These are phyloP conservation scores for Plantago major DNA, from an alignment of 257 asterid species.

Conservation along the genomic window DNA sequence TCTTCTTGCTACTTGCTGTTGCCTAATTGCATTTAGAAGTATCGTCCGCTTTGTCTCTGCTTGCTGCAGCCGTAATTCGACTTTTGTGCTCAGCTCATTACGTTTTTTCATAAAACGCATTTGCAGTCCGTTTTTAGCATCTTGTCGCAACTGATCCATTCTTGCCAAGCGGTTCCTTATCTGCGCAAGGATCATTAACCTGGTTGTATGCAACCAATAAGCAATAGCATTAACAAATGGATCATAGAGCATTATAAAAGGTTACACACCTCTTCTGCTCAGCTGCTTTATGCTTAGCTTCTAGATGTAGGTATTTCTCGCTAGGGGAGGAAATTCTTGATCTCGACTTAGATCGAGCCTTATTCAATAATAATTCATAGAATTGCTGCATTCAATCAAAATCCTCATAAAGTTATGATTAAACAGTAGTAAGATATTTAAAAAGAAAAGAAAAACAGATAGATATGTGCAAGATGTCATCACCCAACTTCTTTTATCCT, in stretches of 20 bases:
- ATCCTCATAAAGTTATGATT: neutral
- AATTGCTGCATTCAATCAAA: conserved; percentile 25
- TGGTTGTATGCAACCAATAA: conserved; percentile 16
- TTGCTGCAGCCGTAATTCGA: conserved; percentile 20
- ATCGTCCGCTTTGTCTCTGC: conserved; percentile 27
- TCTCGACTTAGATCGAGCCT: conserved; percentile 23
- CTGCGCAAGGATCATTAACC: conserved; percentile 30
- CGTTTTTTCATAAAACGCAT: conserved; percentile 25
- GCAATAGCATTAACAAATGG: neutral
- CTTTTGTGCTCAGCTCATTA: conserved; percentile 24
- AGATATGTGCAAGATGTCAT: neutral
- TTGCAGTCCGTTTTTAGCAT: conserved; percentile 26
- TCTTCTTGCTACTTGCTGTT: conserved; percentile 24
- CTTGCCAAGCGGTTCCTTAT: conserved; percentile 29
- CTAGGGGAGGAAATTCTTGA: conserved; percentile 10
- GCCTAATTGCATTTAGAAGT: conserved; percentile 25
- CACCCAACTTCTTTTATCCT: neutral
- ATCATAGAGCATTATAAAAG: neutral
- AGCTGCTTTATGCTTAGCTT: conserved; percentile 34
- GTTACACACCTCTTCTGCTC: conserved; percentile 31
- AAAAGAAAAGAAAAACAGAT: neutral
- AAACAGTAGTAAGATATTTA: neutral
- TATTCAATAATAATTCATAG: conserved; percentile 27
- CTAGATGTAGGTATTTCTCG: conserved; percentile 22
- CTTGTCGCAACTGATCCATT: conserved; percentile 28